Conservation (phyloP, 306 rosid species). For the Dicorynia guianensis region DNA sequence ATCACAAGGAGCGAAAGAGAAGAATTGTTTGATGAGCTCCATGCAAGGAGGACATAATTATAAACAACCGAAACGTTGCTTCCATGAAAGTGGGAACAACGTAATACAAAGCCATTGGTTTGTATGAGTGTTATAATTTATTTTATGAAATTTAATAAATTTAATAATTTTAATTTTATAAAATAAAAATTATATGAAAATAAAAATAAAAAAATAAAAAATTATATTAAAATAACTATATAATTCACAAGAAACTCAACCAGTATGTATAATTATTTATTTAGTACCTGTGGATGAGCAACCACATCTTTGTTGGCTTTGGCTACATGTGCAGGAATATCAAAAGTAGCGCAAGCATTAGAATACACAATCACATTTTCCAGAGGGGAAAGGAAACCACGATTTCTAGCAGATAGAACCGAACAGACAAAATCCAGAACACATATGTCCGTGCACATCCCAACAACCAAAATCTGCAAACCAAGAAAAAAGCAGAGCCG, state of each 20-base stretch:
- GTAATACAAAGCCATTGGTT: too few relatives aligned
- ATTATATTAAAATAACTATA: background rate
- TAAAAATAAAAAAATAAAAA: too few relatives aligned
- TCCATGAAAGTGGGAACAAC: too few relatives aligned
- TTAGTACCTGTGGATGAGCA: conserved; percentile 88
- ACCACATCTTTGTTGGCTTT: conserved; percentile 58
- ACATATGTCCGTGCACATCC: conserved; percentile 90
- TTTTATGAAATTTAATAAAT: too few relatives aligned
- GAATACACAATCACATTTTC: conserved; percentile 87
- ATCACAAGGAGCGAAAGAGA: conserved; percentile 11
- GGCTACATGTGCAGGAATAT: conserved; percentile 74
- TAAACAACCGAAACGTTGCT: too few relatives aligned
- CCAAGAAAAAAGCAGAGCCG: conserved; percentile 22
- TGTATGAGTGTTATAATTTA: too few relatives aligned
- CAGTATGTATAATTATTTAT: background rate
- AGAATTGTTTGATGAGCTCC: background rate
- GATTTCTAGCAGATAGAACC: conserved; percentile 75
- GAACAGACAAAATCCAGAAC: conserved; percentile 87
- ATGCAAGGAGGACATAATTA: background rate
- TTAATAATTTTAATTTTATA: too few relatives aligned
- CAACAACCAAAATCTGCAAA: conserved; percentile 77
- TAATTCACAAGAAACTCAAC: conserved; percentile 15
- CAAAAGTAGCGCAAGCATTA: conserved; percentile 82
- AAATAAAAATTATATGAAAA: too few relatives aligned
- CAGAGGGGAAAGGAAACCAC: conserved; percentile 67